phyloP scores from a whole-genome alignment of 2,329 filamentous ascomycete genomes.

The Lasiodiplodia sp. region DNA sequence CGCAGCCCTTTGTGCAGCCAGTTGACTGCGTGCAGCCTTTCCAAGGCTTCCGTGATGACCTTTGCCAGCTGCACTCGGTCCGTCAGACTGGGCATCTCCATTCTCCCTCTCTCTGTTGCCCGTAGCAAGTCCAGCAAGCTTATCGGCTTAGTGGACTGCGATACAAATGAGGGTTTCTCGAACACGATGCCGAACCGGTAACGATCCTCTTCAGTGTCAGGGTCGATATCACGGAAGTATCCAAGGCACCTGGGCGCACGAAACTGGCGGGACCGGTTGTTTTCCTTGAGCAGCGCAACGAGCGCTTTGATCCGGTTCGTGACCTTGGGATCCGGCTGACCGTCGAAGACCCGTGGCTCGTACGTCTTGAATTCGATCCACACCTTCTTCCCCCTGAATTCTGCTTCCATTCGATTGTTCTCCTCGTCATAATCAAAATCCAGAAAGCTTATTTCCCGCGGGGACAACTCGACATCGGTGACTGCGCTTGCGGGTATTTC shows the following conservation, averaged over 20 bases:
- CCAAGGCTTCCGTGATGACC: conserved; percentile 60
- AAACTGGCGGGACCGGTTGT: conserved; percentile 39
- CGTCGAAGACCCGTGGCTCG: conserved; percentile 36
- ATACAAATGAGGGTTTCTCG: conserved; percentile 53
- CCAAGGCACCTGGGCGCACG: conserved; percentile 45
- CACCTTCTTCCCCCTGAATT: conserved; percentile 37
- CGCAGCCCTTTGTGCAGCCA: conserved; percentile 68
- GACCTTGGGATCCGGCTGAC: conserved; percentile 40
- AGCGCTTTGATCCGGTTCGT: conserved; percentile 43
- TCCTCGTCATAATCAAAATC: conserved; percentile 35
- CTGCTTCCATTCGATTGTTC: conserved; percentile 41
- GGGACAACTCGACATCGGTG: conserved; percentile 36
- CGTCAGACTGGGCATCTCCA: conserved; percentile 57
- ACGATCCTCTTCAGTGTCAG: conserved; percentile 34
- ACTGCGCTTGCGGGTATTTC: conserved; percentile 36
- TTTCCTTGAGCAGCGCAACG: conserved; percentile 42
- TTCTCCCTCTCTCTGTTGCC: conserved; percentile 23
- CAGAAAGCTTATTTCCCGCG: conserved; percentile 35
- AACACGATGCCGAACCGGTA: conserved; percentile 63
- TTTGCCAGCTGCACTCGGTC: conserved; percentile 61
- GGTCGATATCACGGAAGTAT: conserved; percentile 44
- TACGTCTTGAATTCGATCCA: conserved; percentile 50
- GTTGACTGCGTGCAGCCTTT: conserved; percentile 63
- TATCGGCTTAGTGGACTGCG: conserved; percentile 51
- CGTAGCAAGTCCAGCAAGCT: conserved; percentile 59